Conservation (phyloP, 1,284 basidiomycete species). For the Leccinum subrobustum region DNA sequence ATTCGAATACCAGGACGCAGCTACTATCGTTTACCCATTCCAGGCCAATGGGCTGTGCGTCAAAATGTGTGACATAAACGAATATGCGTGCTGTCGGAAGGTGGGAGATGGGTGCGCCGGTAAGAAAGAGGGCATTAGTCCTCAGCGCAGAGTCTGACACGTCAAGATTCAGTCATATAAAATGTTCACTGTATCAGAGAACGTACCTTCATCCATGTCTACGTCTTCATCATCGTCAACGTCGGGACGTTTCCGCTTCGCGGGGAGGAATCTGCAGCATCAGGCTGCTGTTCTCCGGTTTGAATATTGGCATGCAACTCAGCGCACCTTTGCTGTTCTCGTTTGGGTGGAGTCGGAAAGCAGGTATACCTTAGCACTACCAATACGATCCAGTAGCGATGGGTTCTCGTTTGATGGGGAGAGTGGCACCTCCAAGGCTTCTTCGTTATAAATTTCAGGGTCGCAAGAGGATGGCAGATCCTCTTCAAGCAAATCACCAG, state of each 20-base stretch:
- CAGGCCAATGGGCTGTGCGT: conserved; percentile 62
- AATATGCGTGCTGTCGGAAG: conserved; percentile 71
- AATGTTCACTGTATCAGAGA: neutral
- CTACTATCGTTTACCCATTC: conserved; percentile 82
- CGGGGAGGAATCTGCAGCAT: conserved; percentile 44
- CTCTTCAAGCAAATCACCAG: conserved; percentile 23
- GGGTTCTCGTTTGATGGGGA: conserved; percentile 22
- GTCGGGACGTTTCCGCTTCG: conserved; percentile 55
- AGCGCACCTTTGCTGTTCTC: conserved; percentile 69
- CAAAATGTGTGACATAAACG: conserved; percentile 73
- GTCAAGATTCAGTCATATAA: neutral
- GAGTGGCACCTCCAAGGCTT: conserved; percentile 34
- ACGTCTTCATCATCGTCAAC: conserved; percentile 42
- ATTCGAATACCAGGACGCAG: conserved; percentile 70
- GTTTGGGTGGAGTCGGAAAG: conserved; percentile 57
- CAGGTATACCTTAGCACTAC: conserved; percentile 65
- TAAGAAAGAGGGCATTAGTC: conserved; percentile 67
- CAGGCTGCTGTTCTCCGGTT: conserved; percentile 40
- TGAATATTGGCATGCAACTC: conserved; percentile 37
- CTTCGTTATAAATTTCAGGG: conserved; percentile 49
- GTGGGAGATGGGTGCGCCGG: conserved; percentile 66
- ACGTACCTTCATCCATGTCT: conserved; percentile 45
- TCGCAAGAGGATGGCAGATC: conserved; percentile 46
- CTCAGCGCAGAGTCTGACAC: conserved; percentile 39
- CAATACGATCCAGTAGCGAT: conserved; percentile 59